Conservation (phyloP, 768 basidiomycete genomes). For the Termitomyces sp. region DNA sequence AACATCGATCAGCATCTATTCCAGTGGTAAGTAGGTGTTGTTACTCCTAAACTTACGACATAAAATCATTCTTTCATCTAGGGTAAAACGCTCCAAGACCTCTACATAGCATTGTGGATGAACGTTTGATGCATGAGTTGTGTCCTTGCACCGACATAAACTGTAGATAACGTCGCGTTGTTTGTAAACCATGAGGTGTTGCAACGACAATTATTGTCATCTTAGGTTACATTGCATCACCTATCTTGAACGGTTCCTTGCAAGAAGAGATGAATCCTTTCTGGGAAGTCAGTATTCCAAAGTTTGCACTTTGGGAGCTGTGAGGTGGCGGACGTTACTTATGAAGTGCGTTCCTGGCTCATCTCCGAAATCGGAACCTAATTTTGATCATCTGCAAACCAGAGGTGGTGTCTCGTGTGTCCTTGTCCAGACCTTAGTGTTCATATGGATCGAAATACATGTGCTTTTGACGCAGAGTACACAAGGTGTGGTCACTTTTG, state of each 20-base stretch:
- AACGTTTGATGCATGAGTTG: neutral
- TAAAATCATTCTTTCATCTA: neutral
- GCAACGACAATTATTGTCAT: neutral
- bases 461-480: neutral
- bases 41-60: neutral
- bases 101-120: neutral
- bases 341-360: neutral
- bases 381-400: neutral
- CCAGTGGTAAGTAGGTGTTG: neutral
- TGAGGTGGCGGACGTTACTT: neutral
- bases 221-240: neutral
- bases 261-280: neutral
- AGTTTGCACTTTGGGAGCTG: neutral
- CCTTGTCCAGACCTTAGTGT: neutral
- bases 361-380: neutral
- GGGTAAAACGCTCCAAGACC: neutral
- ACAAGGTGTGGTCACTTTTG: neutral
- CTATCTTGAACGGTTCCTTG: neutral
- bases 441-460: neutral
- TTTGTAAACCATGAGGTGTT: neutral
- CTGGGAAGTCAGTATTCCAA: neutral
- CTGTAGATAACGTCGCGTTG: neutral
- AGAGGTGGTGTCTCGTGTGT: neutral
- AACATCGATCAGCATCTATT: neutral
- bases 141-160: neutral